Evolutionary conservation across 768 basidiomycete genomes (phyloP).

Genomic region (Mycena haematopus): DNA sequence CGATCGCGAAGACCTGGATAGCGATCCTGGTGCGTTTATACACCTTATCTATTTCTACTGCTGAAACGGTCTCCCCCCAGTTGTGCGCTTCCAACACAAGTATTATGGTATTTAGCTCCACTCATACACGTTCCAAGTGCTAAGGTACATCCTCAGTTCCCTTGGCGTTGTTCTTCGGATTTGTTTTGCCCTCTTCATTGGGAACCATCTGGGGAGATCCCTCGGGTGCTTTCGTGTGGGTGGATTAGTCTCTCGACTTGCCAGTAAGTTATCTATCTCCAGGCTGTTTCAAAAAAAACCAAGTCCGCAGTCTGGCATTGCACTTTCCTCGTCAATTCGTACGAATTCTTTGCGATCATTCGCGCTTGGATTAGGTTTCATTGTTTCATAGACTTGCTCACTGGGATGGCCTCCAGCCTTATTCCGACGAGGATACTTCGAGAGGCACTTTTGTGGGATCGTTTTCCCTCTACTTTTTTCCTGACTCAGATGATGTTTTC

Average conservation of each 20-base stretch:
- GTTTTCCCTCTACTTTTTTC: neutral
- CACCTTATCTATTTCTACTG: neutral
- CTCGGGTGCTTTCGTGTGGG: slow-evolving; percentile 73
- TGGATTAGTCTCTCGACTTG: slow-evolving; percentile 65
- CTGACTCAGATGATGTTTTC: neutral
- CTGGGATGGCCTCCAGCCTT: slow-evolving; percentile 82
- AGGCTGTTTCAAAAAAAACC: neutral
- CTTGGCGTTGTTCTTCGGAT: slow-evolving; percentile 64
- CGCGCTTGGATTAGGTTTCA: too few species aligned
- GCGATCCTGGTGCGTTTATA: slow-evolving; percentile 63
- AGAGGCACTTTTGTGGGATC: slow-evolving; percentile 68
- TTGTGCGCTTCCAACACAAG: slow-evolving; percentile 74
- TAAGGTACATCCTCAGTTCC: slow-evolving; percentile 48
- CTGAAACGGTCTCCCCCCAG: slow-evolving; percentile 37
- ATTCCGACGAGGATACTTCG: slow-evolving; percentile 82
- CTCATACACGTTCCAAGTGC: neutral
- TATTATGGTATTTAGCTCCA: slow-evolving; percentile 55
- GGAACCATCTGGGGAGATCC: slow-evolving; percentile 68
- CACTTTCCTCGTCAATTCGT: slow-evolving; percentile 78
- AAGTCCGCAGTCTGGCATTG: slow-evolving; percentile 66
- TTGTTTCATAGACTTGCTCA: slow-evolving; percentile 64
- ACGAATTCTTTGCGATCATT: slow-evolving; percentile 32
- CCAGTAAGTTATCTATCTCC: slow-evolving; percentile 49
- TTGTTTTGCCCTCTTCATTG: slow-evolving; percentile 61
- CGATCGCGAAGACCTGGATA: slow-evolving; percentile 71